Percentiles rank a stretch among this genome's conserved stretches.
These are phyloP conservation scores for Mycosphaerelloides madeirae DNA, from an alignment of 2,329 filamentous ascomycete genomes.

Conservation along the genomic window DNA sequence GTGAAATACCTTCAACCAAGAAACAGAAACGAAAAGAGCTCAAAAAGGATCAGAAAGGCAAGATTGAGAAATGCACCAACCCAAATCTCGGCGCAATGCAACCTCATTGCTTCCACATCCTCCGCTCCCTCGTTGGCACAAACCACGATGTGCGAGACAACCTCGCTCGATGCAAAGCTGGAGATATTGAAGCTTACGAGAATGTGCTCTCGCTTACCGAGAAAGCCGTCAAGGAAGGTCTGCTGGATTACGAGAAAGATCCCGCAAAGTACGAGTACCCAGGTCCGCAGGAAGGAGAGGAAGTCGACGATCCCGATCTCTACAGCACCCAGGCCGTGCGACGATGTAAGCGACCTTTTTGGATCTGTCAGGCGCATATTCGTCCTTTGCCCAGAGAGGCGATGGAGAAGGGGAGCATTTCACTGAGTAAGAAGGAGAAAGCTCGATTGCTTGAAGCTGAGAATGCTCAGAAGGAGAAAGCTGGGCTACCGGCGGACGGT, in stretches of 20 bases:
- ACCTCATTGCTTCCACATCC: slow-evolving; percentile 85
- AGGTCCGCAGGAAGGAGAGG: slow-evolving; percentile 17
- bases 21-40: slow-evolving; percentile 44
- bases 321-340: slow-evolving; percentile 57
- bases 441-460: slow-evolving; percentile 25
- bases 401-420: slow-evolving; percentile 32
- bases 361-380: slow-evolving; percentile 84
- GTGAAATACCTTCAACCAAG: slow-evolving; percentile 46
- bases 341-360: slow-evolving; percentile 76
- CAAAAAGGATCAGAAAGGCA: slow-evolving; percentile 36
- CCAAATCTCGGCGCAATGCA: slow-evolving; percentile 76
- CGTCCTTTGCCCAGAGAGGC: slow-evolving; percentile 85
- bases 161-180: slow-evolving; percentile 63
- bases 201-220: slow-evolving; percentile 72
- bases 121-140: slow-evolving; percentile 72
- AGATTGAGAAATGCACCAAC: slow-evolving; percentile 45
- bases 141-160: slow-evolving; percentile 82
- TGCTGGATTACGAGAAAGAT: slow-evolving; percentile 59
- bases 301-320: slow-evolving; percentile 22
- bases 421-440: slow-evolving; percentile 31
- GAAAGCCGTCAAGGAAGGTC: slow-evolving; percentile 63
- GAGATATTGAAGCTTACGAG: slow-evolving; percentile 74
- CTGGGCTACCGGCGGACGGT: slow-evolving; percentile 25
- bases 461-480: slow-evolving; percentile 26
- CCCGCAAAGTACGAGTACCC: slow-evolving; percentile 33